These are phyloP conservation scores for Fusarium staphyleae DNA, from an alignment of 2,329 filamentous ascomycete species.

Conservation along the genomic window DNA sequence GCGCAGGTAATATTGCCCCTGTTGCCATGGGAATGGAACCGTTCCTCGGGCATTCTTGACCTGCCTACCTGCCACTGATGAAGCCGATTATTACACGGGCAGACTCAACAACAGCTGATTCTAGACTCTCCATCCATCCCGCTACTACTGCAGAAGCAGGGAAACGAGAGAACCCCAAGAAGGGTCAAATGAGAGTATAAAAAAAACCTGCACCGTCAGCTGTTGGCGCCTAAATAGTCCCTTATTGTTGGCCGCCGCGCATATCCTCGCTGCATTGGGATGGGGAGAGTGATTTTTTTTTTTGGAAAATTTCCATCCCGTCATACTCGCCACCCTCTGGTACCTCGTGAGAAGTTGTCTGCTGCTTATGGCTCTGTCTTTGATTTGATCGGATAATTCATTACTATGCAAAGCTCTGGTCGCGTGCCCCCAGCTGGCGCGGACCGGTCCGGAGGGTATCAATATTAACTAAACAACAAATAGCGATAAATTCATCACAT, in stretches of 20 bases:
- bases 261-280: constrained; percentile 7
- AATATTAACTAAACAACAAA: too few relatives aligned
- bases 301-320: constrained; percentile 8
- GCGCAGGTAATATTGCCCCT: too few relatives aligned
- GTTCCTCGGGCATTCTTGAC: too few relatives aligned
- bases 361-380: too few relatives aligned
- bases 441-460: constrained; percentile 20
- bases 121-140: neutral
- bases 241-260: constrained; percentile 7
- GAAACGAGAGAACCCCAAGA: neutral
- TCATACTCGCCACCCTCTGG: constrained; percentile 21
- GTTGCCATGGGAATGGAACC: too few relatives aligned
- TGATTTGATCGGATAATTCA: too few relatives aligned
- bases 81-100: too few relatives aligned
- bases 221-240: constrained; percentile 24
- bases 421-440: constrained; percentile 6
- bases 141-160: constrained; percentile 7
- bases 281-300: constrained; percentile 13
- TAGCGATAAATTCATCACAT: too few relatives aligned
- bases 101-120: too few relatives aligned
- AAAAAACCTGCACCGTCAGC: constrained; percentile 16
- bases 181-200: too few relatives aligned
- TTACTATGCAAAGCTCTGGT: too few relatives aligned
- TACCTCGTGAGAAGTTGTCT: neutral
- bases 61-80: too few relatives aligned